Base-by-base conservation (phyloP, 2,329 filamentous ascomycete genomes). In the Fusarium sp. region DNA sequence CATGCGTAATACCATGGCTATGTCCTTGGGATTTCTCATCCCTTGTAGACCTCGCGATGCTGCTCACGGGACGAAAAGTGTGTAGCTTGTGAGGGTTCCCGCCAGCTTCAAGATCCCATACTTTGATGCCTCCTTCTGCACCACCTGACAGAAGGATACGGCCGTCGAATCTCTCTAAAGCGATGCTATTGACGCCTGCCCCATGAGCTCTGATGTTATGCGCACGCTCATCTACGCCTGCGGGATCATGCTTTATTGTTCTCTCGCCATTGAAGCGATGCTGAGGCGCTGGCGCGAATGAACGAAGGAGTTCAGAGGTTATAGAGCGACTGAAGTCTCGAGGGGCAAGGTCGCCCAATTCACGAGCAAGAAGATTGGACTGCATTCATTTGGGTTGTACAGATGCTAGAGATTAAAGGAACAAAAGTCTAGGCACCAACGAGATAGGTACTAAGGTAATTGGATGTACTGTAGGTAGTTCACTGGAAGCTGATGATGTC, bases 51-150 rank as follows among this genome's bases (percentile, higher is more conserved):
- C 85, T 84, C 16, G 81, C 75, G 51, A 89, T 83, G 25, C 82
- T 83, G 52, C 83, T 85, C 22, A 86, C 78, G 4, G 92, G 87
- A 9, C 81, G 84, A 74, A 86, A 90, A 20, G 78, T 85, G 75
- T 84, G 85, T 38, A 78, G 79, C 65, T 66, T 78, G 67, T 80
- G 82, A 8, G 82, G 79, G 65, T 83, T 83, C 15, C 77, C 78
- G 71, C 84, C 83, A 52, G 86, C 82, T 75, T 97, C 92, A 9
- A 98, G 86, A 80, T 98, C 91, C 94, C 94, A 98, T 47, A 98
- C 82, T 71, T 90, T 92, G 75, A 98, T 89, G 1, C 92, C 92
- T 12, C 92, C 93, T 77, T 97, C 94, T 7, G 93, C 91, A 30
- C 94, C 94, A 6, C 93, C 95, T 1, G 94, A 97, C 3, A 97